phyloP scores from a whole-genome alignment of 2,329 filamentous ascomycete species.

The Graphilbum fragrans region DNA sequence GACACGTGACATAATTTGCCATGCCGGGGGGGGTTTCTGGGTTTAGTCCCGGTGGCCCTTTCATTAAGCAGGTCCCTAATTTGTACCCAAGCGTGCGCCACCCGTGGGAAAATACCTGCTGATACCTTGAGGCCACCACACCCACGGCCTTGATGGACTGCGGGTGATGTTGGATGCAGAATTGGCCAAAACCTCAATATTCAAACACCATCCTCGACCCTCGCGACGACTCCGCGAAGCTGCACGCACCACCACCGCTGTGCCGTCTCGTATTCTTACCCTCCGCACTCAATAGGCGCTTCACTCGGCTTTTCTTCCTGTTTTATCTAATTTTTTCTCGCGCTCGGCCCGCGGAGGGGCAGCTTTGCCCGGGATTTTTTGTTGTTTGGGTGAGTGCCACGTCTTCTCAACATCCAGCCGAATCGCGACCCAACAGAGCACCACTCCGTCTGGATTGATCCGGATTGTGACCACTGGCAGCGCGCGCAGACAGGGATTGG shows the following conservation, averaged over 20 bases:
- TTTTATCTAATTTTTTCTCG: background rate
- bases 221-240: background rate
- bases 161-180: constrained; percentile 7
- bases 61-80: constrained; percentile 8
- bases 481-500: too few relatives aligned
- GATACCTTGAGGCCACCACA: constrained; percentile 10
- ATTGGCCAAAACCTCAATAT: constrained; percentile 7
- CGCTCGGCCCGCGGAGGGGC: too few relatives aligned
- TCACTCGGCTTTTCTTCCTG: background rate
- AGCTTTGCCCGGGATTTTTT: too few relatives aligned
- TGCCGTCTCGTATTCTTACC: background rate
- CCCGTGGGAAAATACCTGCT: constrained; percentile 8
- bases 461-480: too few relatives aligned
- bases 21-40: too few relatives aligned
- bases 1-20: too few relatives aligned
- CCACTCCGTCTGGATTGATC: too few relatives aligned
- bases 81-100: constrained; percentile 10
- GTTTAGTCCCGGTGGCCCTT: too few relatives aligned
- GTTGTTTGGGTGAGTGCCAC: too few relatives aligned
- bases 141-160: constrained; percentile 6
- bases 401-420: too few relatives aligned
- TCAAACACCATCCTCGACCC: background rate
- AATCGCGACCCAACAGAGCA: too few relatives aligned
- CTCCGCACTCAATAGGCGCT: background rate
- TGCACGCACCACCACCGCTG: background rate